phyloP scores from a whole-genome alignment of 228 moss, liverwort and hornwort species.

The Sphagnum magellanicum region DNA sequence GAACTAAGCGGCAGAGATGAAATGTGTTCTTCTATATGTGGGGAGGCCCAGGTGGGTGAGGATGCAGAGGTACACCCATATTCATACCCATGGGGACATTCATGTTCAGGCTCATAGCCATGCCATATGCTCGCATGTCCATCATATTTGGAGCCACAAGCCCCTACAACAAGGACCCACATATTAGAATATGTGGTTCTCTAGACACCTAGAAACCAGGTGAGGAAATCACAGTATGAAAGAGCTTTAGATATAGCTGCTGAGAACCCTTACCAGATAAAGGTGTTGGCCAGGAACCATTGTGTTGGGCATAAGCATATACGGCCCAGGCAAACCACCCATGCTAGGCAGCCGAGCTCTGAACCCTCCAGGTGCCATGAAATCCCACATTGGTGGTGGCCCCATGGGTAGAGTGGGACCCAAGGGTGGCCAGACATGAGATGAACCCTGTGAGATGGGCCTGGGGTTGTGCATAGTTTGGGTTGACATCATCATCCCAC shows the following conservation, averaged over 20 bases:
- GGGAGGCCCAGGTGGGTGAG: slow-evolving; percentile 46
- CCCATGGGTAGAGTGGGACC: slow-evolving; percentile 29
- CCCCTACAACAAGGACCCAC: slow-evolving; percentile 42
- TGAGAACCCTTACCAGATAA: slow-evolving; percentile 27
- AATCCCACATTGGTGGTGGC: slow-evolving; percentile 35
- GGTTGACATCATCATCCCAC: slow-evolving; percentile 44
- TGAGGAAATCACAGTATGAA: background rate
- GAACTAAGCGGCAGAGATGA: no score
- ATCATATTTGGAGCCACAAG: slow-evolving; percentile 53
- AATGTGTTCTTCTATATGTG: no score
- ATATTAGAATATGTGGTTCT: background rate
- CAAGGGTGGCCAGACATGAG: slow-evolving; percentile 53
- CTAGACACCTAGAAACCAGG: background rate
- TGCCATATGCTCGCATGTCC: slow-evolving; percentile 62
- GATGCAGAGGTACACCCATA: slow-evolving; percentile 50
- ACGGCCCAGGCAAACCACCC: slow-evolving; percentile 43
- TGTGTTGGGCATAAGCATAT: slow-evolving; percentile 46
- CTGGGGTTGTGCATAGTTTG: slow-evolving; percentile 44
- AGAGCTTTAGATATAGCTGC: background rate
- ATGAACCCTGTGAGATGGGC: slow-evolving; percentile 39
- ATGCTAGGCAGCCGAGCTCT: slow-evolving; percentile 32
- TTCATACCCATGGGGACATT: slow-evolving; percentile 44
- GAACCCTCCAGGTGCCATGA: slow-evolving; percentile 30
- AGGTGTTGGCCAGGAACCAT: slow-evolving; percentile 29
- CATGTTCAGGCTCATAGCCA: slow-evolving; percentile 49